Evolutionary conservation across 495 filamentous ascomycete genomes (phyloP).

Genomic region (Bryoglossum gracile): DNA sequence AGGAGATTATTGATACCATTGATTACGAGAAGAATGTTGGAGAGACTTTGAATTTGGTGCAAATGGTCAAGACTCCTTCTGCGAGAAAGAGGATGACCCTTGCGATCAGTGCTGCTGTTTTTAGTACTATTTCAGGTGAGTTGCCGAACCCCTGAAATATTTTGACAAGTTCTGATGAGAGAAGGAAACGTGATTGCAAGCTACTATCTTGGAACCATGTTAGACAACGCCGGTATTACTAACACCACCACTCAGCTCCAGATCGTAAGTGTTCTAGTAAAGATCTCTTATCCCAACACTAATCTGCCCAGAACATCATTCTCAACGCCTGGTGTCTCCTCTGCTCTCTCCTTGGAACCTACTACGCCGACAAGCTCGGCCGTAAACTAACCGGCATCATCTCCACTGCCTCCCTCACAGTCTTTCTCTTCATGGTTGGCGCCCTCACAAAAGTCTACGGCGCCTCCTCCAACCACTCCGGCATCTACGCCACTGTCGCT

Average conservation of each 20-base stretch:
- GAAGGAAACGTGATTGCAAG: conserved; percentile 45
- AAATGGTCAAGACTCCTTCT: conserved; percentile 34
- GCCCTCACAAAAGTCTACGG: conserved; percentile 26
- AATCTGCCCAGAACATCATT: conserved; percentile 38
- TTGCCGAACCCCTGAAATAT: too few relatives aligned
- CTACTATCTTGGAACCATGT: conserved; percentile 41
- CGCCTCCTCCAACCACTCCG: conserved; percentile 5
- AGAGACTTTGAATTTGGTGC: conserved; percentile 23
- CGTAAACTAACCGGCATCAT: conserved; percentile 42
- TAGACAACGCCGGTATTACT: conserved; percentile 41
- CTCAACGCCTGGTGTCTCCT: conserved; percentile 53
- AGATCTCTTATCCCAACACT: too few relatives aligned
- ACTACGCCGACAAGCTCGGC: conserved; percentile 56
- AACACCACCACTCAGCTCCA: conserved; percentile 35
- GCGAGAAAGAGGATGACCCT: conserved; percentile 40
- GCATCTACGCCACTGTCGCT: conserved; percentile 17
- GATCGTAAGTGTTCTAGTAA: conserved; percentile 29
- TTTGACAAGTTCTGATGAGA: too few relatives aligned
- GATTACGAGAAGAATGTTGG: conserved; percentile 33
- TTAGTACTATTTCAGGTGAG: conserved; percentile 42
- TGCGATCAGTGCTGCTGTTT: conserved; percentile 34
- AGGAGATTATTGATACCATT: conserved; percentile 44
- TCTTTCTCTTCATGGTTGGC: conserved; percentile 35
- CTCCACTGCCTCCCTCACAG: conserved; percentile 18
- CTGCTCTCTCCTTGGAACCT: conserved; percentile 56